Evolutionary conservation across 495 filamentous ascomycete genomes (phyloP).

Genomic region (Chaetomidium leptoderma): DNA sequence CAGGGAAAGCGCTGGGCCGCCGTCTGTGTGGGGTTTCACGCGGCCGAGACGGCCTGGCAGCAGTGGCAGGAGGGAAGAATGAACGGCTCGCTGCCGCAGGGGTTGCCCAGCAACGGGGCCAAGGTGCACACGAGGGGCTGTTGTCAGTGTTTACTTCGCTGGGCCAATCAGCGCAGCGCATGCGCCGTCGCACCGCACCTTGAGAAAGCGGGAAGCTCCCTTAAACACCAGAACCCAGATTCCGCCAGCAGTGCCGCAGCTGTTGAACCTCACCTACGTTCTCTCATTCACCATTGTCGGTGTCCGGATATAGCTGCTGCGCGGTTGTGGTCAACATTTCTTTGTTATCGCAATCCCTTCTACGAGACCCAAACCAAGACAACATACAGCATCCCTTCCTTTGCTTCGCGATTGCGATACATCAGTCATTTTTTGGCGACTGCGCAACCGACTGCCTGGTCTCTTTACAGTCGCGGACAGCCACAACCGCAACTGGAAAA

Average conservation of each 20-base stretch:
- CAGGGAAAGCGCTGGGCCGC: neutral
- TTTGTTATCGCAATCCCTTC: neutral
- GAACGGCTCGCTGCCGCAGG: conserved; percentile 5
- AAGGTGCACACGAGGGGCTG: conserved; percentile 17
- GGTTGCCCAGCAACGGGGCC: conserved; percentile 24
- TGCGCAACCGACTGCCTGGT: neutral
- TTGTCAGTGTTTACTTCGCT: conserved; percentile 24
- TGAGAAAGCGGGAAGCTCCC: conserved; percentile 8
- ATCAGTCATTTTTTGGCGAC: neutral
- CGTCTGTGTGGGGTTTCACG: conserved; percentile 1
- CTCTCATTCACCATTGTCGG: conserved; percentile 10
- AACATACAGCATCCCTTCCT: neutral
- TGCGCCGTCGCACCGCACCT: neutral
- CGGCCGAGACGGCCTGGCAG: neutral
- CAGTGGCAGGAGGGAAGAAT: conserved; percentile 14
- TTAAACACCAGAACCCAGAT: conserved; percentile 28
- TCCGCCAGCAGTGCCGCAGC: neutral
- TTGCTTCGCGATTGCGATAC: neutral
- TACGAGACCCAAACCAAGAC: neutral
- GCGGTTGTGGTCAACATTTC: conserved; percentile 10
- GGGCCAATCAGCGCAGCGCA: conserved; percentile 24
- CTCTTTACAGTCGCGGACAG: neutral
- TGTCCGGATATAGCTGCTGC: conserved; percentile 1
- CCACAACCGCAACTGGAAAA: neutral
- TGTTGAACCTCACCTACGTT: conserved; percentile 6